phyloP scores from a whole-genome alignment of 805 yeast species.

The Candida xyloterini region DNA sequence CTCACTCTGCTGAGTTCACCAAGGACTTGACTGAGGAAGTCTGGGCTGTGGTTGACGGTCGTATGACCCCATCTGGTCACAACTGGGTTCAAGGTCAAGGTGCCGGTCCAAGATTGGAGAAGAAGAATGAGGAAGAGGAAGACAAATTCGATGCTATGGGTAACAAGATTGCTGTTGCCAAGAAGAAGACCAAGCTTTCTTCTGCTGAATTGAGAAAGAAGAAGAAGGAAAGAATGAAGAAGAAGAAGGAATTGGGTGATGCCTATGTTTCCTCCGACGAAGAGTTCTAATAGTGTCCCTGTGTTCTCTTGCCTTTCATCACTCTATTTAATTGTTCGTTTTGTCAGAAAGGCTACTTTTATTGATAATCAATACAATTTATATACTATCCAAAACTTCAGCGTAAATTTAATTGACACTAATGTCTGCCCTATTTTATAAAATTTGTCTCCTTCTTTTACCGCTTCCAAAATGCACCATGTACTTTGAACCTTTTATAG shows the following conservation, averaged over 20 bases:
- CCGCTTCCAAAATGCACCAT: constrained; percentile 6
- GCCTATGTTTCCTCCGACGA: constrained; percentile 98
- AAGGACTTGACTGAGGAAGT: constrained; percentile 99
- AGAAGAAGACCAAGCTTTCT: constrained; percentile 96
- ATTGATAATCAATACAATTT: constrained; percentile 8
- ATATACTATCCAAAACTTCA: constrained; percentile 7
- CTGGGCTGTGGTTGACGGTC: constrained; percentile 99
- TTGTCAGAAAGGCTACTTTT: constrained; percentile 1
- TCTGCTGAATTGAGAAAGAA: constrained; percentile 99
- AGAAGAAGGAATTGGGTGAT: constrained; percentile 99
- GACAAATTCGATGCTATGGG: constrained; percentile 99
- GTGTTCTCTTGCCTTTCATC: constrained; percentile 3
- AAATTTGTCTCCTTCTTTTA: constrained; percentile 6
- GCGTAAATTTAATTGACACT: constrained; percentile 1
- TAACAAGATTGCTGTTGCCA: constrained; percentile 95
- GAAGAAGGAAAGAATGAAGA: constrained; percentile 99
- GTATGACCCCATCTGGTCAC: constrained; percentile 99
- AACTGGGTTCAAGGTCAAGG: constrained; percentile 99
- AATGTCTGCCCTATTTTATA: background rate
- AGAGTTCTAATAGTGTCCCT: constrained; percentile 50
- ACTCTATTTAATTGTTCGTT: constrained; percentile 11
- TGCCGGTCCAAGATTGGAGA: constrained; percentile 98
- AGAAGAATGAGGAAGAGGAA: constrained; percentile 89
- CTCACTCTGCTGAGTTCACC: constrained; percentile 99
- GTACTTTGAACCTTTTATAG: background rate